Conservation (phyloP, 108 stramenopile species). For the Seminavis robusta region DNA sequence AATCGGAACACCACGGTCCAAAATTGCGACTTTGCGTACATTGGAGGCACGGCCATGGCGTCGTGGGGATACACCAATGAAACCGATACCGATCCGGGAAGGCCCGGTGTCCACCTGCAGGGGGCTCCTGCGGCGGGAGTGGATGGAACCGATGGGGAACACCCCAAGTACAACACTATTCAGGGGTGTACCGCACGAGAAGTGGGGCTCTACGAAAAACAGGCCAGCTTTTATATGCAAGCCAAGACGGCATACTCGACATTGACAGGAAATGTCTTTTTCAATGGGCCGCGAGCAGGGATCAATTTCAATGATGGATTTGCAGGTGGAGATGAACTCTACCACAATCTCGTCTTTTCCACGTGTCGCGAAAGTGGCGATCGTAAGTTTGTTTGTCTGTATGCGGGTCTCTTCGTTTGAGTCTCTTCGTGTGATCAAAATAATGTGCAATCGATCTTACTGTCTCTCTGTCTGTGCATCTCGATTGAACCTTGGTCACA, state of each 20-base stretch:
- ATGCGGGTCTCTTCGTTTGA: not conserved
- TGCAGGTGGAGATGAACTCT: slow-evolving; percentile 22
- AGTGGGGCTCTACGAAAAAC: slow-evolving; percentile 25
- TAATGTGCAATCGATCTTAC: no score
- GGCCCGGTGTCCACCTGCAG: not conserved
- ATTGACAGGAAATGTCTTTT: slow-evolving; percentile 18
- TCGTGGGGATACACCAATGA: no score
- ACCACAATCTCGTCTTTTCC: slow-evolving; percentile 12
- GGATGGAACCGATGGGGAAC: slow-evolving; percentile 3
- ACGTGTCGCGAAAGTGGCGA: slow-evolving; percentile 15
- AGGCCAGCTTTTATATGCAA: slow-evolving; percentile 8
- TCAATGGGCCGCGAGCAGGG: slow-evolving; percentile 26
- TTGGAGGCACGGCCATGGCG: slow-evolving; percentile 17
- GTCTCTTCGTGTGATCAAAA: not conserved
- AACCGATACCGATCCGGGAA: not conserved
- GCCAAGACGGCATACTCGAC: slow-evolving; percentile 5
- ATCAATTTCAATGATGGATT: slow-evolving; percentile 44
- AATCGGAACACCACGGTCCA: not conserved
- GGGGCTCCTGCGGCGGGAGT: not conserved
- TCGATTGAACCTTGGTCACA: not conserved
- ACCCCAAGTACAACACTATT: slow-evolving; percentile 13
- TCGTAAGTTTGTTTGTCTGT: slow-evolving; percentile 8
- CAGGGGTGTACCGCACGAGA: not conserved
- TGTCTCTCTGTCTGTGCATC: not conserved
- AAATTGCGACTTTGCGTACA: slow-evolving; percentile 5